Evolutionary conservation across 768 basidiomycete genomes (phyloP).

Genomic region (Rhodocollybia butyracea): DNA sequence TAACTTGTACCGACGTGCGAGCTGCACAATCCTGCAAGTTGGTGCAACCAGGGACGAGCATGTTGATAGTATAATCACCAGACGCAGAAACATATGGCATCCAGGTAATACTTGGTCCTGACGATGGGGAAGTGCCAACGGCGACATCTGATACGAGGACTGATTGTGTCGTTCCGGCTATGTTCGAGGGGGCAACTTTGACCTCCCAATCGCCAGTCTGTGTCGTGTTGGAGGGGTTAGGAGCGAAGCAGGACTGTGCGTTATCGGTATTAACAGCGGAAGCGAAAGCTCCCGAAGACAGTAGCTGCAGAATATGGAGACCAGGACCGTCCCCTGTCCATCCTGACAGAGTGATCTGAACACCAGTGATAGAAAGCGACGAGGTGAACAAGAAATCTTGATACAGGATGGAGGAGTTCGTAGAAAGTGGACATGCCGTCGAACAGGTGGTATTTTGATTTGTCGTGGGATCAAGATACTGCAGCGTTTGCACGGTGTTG

Average conservation of each 20-base stretch:
- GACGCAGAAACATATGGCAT: slow-evolving; percentile 88
- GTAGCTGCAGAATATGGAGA: slow-evolving; percentile 85
- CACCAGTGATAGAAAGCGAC: slow-evolving; percentile 73
- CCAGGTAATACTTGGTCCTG: slow-evolving; percentile 85
- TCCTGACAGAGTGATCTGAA: slow-evolving; percentile 76
- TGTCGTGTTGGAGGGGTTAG: slow-evolving; percentile 65
- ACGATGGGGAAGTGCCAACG: slow-evolving; percentile 56
- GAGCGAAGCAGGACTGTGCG: slow-evolving; percentile 70
- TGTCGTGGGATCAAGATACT: slow-evolving; percentile 73
- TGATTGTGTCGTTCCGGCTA: slow-evolving; percentile 76
- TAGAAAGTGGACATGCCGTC: slow-evolving; percentile 73
- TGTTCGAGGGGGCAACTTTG: slow-evolving; percentile 61
- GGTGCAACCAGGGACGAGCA: slow-evolving; percentile 85
- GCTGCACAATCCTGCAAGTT: slow-evolving; percentile 74
- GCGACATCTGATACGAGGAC: slow-evolving; percentile 67
- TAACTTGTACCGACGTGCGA: slow-evolving; percentile 80
- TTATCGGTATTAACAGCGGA: slow-evolving; percentile 66
- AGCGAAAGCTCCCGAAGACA: slow-evolving; percentile 89
- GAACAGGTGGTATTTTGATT: slow-evolving; percentile 78
- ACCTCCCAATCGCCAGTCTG: slow-evolving; percentile 70
- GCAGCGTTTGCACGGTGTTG: slow-evolving; percentile 73
- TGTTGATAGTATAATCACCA: slow-evolving; percentile 80
- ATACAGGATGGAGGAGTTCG: slow-evolving; percentile 73
- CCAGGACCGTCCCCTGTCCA: slow-evolving; percentile 79
- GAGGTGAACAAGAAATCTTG: slow-evolving; percentile 89